These are phyloP conservation scores for Claviceps sp. DNA, from an alignment of 2,329 filamentous ascomycete species.

Conservation along the genomic window DNA sequence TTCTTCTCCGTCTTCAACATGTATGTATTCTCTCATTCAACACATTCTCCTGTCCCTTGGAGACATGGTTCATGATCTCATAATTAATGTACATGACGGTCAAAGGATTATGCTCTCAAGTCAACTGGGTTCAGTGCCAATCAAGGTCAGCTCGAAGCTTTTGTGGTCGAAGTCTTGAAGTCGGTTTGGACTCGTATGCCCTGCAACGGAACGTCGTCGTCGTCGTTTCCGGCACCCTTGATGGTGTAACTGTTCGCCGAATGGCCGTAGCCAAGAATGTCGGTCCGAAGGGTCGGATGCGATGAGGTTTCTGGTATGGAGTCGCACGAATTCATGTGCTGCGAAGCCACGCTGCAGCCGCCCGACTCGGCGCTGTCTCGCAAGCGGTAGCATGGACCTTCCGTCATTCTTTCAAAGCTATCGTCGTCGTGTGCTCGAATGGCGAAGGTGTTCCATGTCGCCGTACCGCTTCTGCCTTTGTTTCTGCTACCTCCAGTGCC, in stretches of 20 bases:
- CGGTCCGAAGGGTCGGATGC: slow-evolving; percentile 18
- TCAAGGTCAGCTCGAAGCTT: background rate
- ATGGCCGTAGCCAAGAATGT: slow-evolving; percentile 18
- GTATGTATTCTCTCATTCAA: background rate
- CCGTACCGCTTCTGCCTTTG: slow-evolving; percentile 8
- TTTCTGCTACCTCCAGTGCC: slow-evolving; percentile 7
- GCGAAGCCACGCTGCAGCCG: slow-evolving; percentile 3
- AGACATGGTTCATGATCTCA: background rate
- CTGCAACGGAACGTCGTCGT: slow-evolving; percentile 25
- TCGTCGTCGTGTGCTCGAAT: slow-evolving; percentile 3
- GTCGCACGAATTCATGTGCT: background rate
- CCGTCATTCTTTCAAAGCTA: slow-evolving; percentile 6
- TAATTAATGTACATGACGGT: background rate
- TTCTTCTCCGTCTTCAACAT: no score
- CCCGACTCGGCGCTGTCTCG: slow-evolving; percentile 18
- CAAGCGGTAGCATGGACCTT: slow-evolving; percentile 18
- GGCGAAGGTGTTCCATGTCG: slow-evolving; percentile 8
- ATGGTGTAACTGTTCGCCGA: slow-evolving; percentile 19
- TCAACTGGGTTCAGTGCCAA: background rate
- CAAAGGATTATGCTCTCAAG: background rate
- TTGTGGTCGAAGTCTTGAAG: slow-evolving; percentile 17
- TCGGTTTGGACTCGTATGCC: slow-evolving; percentile 25
- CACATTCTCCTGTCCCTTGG: background rate
- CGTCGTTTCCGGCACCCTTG: slow-evolving; percentile 14
- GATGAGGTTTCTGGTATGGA: background rate